These are phyloP conservation scores for Sutorius australiensis DNA, from an alignment of 768 basidiomycete species.

Conservation along the genomic window DNA sequence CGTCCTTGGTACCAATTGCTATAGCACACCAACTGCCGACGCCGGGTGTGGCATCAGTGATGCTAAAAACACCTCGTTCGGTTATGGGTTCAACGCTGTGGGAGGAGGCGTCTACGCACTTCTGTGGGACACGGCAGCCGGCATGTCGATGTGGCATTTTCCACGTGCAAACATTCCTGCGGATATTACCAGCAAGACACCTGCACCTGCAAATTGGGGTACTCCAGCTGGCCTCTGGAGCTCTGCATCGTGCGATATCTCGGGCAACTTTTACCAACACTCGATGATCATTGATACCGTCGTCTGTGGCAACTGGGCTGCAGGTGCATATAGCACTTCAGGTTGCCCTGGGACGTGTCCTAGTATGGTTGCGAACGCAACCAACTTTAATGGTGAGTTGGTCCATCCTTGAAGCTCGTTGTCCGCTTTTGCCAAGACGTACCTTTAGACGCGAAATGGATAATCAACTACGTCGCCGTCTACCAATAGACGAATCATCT, in stretches of 20 bases:
- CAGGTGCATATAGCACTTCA: conserved; percentile 21
- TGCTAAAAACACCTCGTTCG: conserved; percentile 41
- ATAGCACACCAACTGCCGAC: conserved; percentile 38
- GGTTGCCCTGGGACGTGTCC: conserved; percentile 44
- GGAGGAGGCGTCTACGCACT: conserved; percentile 55
- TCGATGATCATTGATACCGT: conserved; percentile 41
- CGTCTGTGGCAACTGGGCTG: conserved; percentile 33
- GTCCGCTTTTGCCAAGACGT: conserved; percentile 2
- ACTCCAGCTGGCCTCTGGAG: conserved; percentile 51
- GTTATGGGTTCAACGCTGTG: conserved; percentile 30
- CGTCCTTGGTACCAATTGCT: conserved; percentile 33
- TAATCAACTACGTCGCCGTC: conserved; percentile 53
- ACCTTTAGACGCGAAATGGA: conserved; percentile 50
- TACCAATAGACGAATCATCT: conserved; percentile 34
- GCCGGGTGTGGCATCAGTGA: conserved; percentile 51
- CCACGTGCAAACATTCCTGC: conserved; percentile 46
- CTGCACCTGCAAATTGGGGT: conserved; percentile 50
- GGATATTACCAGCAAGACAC: conserved; percentile 45
- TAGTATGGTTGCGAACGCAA: conserved; percentile 49
- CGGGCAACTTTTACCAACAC: conserved; percentile 50
- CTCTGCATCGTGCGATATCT: conserved; percentile 45
- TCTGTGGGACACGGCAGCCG: conserved; percentile 44
- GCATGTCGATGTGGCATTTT: conserved; percentile 59
- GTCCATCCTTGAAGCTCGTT: not conserved
- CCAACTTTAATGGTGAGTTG: conserved; percentile 47